Percentiles rank a stretch among this genome's conserved stretches.
These are phyloP conservation scores for Amyloporia xantha DNA, from an alignment of 768 basidiomycete genomes.

Conservation along the genomic window DNA sequence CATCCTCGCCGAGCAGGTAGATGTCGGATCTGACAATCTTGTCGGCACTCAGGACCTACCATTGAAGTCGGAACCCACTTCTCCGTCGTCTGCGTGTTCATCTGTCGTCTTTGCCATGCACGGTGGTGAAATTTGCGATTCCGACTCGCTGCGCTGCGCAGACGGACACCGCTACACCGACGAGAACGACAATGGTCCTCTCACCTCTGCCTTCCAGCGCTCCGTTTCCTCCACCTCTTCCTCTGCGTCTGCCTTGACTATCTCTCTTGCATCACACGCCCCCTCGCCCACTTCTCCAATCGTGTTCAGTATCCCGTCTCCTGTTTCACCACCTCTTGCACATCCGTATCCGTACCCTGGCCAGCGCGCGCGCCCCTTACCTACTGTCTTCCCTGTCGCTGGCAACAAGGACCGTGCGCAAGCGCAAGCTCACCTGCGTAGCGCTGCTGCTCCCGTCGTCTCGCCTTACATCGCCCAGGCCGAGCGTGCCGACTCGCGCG, in stretches of 20 bases:
- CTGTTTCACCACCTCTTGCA: neutral
- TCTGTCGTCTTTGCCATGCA: neutral
- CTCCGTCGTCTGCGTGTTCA: neutral
- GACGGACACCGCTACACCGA: neutral
- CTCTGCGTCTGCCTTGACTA: neutral
- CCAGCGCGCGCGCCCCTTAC: neutral
- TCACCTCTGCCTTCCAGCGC: conserved; percentile 9
- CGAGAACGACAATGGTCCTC: neutral
- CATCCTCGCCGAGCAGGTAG: neutral
- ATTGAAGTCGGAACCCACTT: neutral
- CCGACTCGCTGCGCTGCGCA: neutral
- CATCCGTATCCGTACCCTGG: neutral
- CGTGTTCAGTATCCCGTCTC: neutral
- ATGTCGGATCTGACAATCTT: neutral
- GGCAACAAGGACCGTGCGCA: neutral
- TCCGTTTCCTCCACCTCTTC: conserved; percentile 4
- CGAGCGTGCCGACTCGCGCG: conserved; percentile 1
- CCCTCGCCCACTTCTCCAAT: conserved; percentile 1
- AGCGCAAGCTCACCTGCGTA: conserved; percentile 2
- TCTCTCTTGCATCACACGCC: neutral
- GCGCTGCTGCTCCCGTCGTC: conserved; percentile 10
- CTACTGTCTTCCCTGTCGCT: neutral
- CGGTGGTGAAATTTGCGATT: neutral
- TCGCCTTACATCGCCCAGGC: conserved; percentile 12
- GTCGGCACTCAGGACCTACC: neutral